phyloP scores from a whole-genome alignment of 495 filamentous ascomycete genomes.

The Penicillium malachiteum region DNA sequence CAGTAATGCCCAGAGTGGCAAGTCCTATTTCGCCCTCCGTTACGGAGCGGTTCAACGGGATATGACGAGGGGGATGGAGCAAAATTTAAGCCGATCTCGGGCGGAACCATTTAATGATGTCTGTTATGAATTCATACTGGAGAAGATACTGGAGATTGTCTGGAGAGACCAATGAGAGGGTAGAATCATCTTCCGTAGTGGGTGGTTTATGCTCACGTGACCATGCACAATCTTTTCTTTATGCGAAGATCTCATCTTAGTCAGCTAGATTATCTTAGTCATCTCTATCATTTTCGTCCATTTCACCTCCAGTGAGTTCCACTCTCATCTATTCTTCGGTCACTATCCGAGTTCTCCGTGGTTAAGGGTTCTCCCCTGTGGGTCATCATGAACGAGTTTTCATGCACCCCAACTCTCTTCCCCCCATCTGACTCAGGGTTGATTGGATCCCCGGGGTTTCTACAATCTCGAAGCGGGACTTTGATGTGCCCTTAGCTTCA shows the following conservation, averaged over 20 bases:
- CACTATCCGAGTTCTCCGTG: conserved; percentile 13
- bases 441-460: not conserved
- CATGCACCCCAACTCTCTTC: not conserved
- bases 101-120: not conserved
- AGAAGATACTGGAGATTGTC: not conserved
- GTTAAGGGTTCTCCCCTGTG: conserved; percentile 26
- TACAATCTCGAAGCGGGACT: not conserved
- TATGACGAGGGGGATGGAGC: not conserved
- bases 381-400: not conserved
- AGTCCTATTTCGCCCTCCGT: too few species aligned
- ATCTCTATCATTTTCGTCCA: not conserved
- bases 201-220: not conserved
- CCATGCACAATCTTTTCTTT: not conserved
- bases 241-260: too few species aligned
- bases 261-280: not conserved
- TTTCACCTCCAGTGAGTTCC: not conserved
- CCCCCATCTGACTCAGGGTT: not conserved
- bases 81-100: not conserved
- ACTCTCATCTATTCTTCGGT: conserved; percentile 6
- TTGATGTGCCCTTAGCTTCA: not conserved
- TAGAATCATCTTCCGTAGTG: not conserved
- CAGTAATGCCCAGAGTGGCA: too few species aligned
- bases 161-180: not conserved
- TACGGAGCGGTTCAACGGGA: too few species aligned
- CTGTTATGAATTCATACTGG: not conserved